Base-by-base conservation (phyloP, 2,329 filamentous ascomycete genomes). In the Colletotrichum tropicicola region DNA sequence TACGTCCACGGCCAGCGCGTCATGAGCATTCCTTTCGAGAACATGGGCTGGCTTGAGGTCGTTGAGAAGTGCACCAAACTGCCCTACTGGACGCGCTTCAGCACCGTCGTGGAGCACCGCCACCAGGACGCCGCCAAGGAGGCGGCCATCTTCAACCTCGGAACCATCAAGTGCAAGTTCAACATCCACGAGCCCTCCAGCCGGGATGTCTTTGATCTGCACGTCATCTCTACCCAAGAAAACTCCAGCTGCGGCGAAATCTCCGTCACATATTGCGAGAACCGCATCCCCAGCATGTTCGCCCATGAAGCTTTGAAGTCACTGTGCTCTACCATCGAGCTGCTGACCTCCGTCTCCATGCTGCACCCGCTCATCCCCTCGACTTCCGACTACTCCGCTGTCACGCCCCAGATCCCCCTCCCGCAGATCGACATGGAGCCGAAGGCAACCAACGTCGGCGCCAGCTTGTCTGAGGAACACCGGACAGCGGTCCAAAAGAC, bases 51-150 rank as follows among this genome's bases (percentile, higher is more conserved):
- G 60, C 74, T 80, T 3, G 79, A 84, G n/a, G 80, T 89, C 6
- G 77, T 87, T 3, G 78, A 82, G 35, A 79, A 81, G 47, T 88
- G 85, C 70, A 87, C 85, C 3, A 70, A 80, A 5, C 88, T 86
- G 84, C 79, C 83, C 0, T 77, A 80, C 27, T 87, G 84, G 78
- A 83, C 82, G 3, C 81, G 79, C 1, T 85, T 87, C 72, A 85
- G 84, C 73, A 85, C 83, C 3, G 74, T 87, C 2, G 80, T 89
- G 3, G 82, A 87, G 51, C 85, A 88, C 65, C 79, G 82, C 39
- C 75, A 77, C 65, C 75, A 79, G 13, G 77, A 80, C 45, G 78
- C 79, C 5, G 75, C 77, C 6, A 77, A 76, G 4, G 79, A 78
- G 7, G 70, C 73, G 10, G 74, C 75, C 37, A 71, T 73, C 13